Conservation (phyloP, 1,284 basidiomycete species). For the Cryptococcus amylolentus region DNA sequence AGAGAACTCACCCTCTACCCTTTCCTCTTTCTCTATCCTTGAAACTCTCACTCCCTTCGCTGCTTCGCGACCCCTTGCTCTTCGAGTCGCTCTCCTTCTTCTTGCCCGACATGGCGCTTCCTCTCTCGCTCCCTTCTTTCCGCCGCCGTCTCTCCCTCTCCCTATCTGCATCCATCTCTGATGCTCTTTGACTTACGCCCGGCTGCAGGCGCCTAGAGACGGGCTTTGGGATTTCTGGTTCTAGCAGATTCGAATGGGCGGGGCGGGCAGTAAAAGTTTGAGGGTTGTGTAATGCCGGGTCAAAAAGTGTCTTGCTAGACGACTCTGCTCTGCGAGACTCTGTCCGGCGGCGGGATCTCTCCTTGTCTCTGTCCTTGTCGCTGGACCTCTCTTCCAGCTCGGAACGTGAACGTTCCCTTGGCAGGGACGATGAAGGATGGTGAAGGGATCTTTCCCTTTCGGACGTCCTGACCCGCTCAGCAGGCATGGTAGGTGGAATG, state of each 20-base stretch:
- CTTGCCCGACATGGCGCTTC: slow-evolving; percentile 13
- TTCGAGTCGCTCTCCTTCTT: slow-evolving; percentile 34
- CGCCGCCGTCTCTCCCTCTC: slow-evolving; percentile 45
- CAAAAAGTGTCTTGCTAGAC: slow-evolving; percentile 49
- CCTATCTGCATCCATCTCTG: slow-evolving; percentile 46
- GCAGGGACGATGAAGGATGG: too few species aligned
- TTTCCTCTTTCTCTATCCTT: slow-evolving; percentile 47
- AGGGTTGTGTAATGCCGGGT: slow-evolving; percentile 55
- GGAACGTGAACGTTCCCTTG: neutral
- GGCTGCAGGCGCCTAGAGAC: neutral
- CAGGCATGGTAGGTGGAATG: neutral
- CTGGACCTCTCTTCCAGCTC: slow-evolving; percentile 1
- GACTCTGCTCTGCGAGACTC: neutral
- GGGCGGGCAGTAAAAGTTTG: slow-evolving; percentile 38
- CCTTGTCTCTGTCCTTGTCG: slow-evolving; percentile 1
- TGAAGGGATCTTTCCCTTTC: neutral
- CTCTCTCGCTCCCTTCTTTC: slow-evolving; percentile 47
- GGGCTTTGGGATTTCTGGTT: slow-evolving; percentile 1
- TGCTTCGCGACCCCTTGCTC: slow-evolving; percentile 44
- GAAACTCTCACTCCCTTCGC: slow-evolving; percentile 51
- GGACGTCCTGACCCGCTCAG: neutral
- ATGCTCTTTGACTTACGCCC: slow-evolving; percentile 9
- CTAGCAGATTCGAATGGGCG: slow-evolving; percentile 4
- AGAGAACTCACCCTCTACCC: slow-evolving; percentile 33
- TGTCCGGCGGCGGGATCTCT: neutral